Base-by-base conservation (phyloP, 495 filamentous ascomycete species). In the Cercophora scortea region DNA sequence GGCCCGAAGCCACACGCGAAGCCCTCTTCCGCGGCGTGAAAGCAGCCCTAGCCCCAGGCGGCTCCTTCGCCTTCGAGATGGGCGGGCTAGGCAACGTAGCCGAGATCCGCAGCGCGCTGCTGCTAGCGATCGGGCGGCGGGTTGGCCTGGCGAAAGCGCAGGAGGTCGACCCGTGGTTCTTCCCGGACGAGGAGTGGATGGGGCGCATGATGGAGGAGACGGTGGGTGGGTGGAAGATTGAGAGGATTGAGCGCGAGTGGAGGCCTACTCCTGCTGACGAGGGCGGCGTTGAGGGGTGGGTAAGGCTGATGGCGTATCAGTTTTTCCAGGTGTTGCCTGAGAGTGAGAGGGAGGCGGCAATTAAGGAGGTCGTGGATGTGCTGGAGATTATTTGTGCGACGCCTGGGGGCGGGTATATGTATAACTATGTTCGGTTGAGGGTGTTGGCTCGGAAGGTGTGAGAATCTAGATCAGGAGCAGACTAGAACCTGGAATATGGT, bases 361-460 rank as follows among this genome's bases (percentile, higher is more conserved):
- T 86, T 2, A 63, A 57, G 64, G 78, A 85, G 69, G 77, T 81
- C 17, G 70, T 75, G 16, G 76, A 79, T 25, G 71, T 85, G 19
- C 61, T 88, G 38, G 70, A 82, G 58, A 66, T 62, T 2, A 74
- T 83, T 16, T 77, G 62, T 64, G 72, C 50, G 69, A 79, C 65
- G 54, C 70, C 67, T 7, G 79, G 80, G 57, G 84, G 81, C 6
- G 79, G 75, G 51, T 72, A 78, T 58, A 82, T 77, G 69, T 58
- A 88, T 49, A 79, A 77, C n/a, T 90, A 90, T 76, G 77, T 86
- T n/a, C 71, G 87, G 56, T 69, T 89, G 67, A 80, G 85, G 60
- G 83, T 76, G 11, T 49, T 87, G 45, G 86, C 80, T 25, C 74
- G 68, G 59, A 85, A 76, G 67, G 7, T 75, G 42, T 45, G 35